phyloP scores from a whole-genome alignment of 768 basidiomycete species.

The Coprinellus aureogranulatus region DNA sequence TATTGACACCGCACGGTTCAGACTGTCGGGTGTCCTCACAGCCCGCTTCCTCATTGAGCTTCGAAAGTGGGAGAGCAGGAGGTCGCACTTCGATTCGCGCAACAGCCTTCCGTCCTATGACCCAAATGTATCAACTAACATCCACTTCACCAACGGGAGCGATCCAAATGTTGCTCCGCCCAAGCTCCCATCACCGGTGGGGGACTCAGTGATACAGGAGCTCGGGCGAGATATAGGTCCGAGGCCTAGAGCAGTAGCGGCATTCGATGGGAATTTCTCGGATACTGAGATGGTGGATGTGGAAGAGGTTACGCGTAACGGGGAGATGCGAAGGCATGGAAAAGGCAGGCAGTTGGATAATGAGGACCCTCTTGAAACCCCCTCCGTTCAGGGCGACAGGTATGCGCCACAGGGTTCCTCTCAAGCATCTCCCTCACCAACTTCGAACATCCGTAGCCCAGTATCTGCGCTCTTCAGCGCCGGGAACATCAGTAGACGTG shows the following conservation, averaged over 20 bases:
- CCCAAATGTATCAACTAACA: background rate
- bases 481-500: background rate
- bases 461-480: background rate
- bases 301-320: too few species aligned
- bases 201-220: background rate
- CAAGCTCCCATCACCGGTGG: background rate
- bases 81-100: background rate
- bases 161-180: too few species aligned
- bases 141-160: background rate
- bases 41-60: conserved; percentile 8
- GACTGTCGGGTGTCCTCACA: conserved; percentile 6
- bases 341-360: too few species aligned
- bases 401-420: too few species aligned
- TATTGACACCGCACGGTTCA: background rate
- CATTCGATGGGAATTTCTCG: too few species aligned
- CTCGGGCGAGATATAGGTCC: background rate
- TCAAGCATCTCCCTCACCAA: background rate
- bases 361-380: too few species aligned
- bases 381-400: too few species aligned
- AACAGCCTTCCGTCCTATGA: background rate
- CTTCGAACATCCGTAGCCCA: background rate
- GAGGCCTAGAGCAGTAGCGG: background rate
- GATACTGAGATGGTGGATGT: too few species aligned
- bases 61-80: conserved; percentile 4
- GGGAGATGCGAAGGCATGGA: too few species aligned